A percentile compares a stretch with the other conserved stretches of the same genome.
These are phyloP conservation scores for Phaeosphaeriaceae sp. DNA, from an alignment of 2,329 filamentous ascomycete species.

Conservation along the genomic window DNA sequence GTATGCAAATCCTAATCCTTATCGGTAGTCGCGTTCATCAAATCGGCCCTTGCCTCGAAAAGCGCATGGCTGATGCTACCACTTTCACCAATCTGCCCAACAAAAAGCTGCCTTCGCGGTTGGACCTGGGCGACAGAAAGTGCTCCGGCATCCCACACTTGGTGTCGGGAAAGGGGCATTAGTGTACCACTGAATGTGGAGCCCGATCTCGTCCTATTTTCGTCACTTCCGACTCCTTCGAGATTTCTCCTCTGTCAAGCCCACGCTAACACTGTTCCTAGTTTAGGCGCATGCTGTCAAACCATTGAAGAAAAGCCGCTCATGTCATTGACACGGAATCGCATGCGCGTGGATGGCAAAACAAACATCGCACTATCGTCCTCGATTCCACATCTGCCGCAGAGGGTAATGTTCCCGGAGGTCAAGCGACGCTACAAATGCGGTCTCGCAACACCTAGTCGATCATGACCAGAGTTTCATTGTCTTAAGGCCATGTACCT, in stretches of 20 bases:
- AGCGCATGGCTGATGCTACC: neutral
- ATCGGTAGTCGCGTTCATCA: neutral
- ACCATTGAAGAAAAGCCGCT: slow-evolving; percentile 1
- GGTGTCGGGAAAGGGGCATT: neutral
- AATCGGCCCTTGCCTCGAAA: neutral
- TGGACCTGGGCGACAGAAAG: too few species aligned
- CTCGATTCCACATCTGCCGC: neutral
- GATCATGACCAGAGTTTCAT: neutral
- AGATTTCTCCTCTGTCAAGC: neutral
- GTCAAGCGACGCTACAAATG: neutral
- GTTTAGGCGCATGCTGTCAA: slow-evolving; percentile 1
- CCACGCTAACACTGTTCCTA: slow-evolving; percentile 11
- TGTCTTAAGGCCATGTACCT: neutral
- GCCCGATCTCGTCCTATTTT: slow-evolving; percentile 1
- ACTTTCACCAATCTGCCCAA: neutral
- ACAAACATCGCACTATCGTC: neutral
- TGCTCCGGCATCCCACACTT: neutral
- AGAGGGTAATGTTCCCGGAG: neutral
- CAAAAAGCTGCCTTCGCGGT: too few species aligned
- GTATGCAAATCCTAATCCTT: neutral
- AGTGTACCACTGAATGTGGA: neutral
- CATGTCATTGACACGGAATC: slow-evolving; percentile 7
- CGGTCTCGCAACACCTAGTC: neutral
- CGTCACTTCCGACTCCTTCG: slow-evolving; percentile 12
- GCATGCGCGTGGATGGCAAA: neutral